Conservation (phyloP, 2,329 filamentous ascomycete genomes). For the Ceratocystis eucalypticola region DNA sequence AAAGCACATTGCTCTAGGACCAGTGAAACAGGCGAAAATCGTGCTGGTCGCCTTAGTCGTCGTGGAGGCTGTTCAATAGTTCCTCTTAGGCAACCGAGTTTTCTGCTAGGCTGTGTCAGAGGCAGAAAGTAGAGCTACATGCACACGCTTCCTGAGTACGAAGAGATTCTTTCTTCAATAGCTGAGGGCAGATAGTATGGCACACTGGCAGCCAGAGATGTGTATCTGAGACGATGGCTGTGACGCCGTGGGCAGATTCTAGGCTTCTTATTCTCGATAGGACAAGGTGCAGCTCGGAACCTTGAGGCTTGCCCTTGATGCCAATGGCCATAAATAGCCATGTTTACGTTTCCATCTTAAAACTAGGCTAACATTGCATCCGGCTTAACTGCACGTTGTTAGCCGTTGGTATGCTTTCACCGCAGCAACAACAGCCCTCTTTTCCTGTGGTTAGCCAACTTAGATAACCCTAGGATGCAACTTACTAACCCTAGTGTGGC, state of each 20-base stretch:
- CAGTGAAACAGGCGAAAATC: not conserved
- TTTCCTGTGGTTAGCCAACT: not conserved
- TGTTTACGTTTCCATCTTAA: not conserved
- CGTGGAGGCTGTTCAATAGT: not conserved
- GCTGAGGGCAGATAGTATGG: not conserved
- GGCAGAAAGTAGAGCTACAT: not conserved
- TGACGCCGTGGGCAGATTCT: not conserved
- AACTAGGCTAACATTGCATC: not conserved
- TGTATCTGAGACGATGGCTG: not conserved
- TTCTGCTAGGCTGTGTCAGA: not conserved
- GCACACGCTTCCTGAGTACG: not conserved
- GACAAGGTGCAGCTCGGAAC: not conserved
- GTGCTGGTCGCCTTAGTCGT: not conserved
- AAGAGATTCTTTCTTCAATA: not conserved
- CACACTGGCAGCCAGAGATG: not conserved
- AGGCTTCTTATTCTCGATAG: not conserved
- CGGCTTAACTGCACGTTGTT: not conserved
- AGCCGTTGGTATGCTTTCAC: not conserved
- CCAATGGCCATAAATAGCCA: not conserved
- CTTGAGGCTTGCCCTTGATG: not conserved
- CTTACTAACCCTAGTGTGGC: not conserved
- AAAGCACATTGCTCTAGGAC: constrained; percentile 2
- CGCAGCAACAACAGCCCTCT: not conserved
- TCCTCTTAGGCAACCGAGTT: not conserved
- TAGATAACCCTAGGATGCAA: too few relatives aligned